These are phyloP conservation scores for Peniophora sp. DNA, from an alignment of 1,284 basidiomycete species.

Conservation along the genomic window DNA sequence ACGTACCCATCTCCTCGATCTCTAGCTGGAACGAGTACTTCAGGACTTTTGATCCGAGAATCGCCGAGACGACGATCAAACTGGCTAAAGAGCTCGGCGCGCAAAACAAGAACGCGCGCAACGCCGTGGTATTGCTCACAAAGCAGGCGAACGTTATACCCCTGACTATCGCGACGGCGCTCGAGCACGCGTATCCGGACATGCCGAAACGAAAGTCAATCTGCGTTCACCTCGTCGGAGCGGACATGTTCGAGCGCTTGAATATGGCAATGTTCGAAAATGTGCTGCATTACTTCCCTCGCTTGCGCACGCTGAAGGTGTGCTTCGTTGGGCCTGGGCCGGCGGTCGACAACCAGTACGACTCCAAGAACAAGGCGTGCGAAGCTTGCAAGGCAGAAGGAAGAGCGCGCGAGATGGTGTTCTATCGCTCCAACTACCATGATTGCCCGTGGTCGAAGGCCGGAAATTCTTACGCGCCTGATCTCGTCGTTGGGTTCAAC, in stretches of 20 bases:
- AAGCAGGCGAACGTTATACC: neutral
- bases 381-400: constrained; percentile 1
- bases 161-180: constrained; percentile 7
- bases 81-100: neutral
- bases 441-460: neutral
- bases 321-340: neutral
- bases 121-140: neutral
- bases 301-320: neutral
- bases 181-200: constrained; percentile 5
- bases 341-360: neutral
- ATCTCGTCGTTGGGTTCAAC: constrained; percentile 10
- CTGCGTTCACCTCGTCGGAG: constrained; percentile 11
- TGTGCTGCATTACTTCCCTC: constrained; percentile 7
- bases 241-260: neutral
- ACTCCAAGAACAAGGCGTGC: constrained; percentile 2
- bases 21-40: constrained; percentile 8
- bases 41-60: neutral
- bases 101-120: neutral
- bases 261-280: constrained; percentile 9
- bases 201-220: constrained; percentile 5
- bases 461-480: constrained; percentile 1
- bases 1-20: constrained; percentile 6
- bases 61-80: neutral
- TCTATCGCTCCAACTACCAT: constrained; percentile 3
- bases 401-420: neutral